Conservation (phyloP, 345 rosid genomes). For the Eucalyptus caleyi region DNA sequence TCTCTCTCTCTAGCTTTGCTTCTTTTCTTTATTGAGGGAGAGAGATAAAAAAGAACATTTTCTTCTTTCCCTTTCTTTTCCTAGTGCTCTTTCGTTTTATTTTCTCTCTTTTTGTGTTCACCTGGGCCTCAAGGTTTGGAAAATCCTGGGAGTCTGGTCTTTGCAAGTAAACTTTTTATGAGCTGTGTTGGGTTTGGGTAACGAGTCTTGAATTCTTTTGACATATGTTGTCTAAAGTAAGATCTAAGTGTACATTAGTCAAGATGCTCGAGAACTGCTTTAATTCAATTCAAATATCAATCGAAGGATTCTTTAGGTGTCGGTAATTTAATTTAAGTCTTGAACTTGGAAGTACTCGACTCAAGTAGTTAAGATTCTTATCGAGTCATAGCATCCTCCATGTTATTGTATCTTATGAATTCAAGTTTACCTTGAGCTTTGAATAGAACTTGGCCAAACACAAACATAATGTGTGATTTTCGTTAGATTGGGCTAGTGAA, state of each 20-base stretch:
- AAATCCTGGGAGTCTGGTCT: background rate
- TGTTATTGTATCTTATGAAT: background rate
- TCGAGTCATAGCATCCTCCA: background rate
- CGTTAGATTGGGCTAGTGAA: background rate
- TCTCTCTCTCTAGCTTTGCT: background rate
- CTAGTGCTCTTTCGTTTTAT: background rate
- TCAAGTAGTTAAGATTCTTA: background rate
- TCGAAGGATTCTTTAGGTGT: background rate
- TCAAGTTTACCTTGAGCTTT: background rate
- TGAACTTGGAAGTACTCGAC: background rate
- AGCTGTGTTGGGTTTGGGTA: background rate
- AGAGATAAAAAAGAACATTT: background rate
- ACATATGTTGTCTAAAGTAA: background rate
- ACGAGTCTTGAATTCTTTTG: background rate
- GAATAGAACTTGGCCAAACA: too few species aligned
- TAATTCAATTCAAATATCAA: background rate
- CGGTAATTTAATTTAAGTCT: background rate
- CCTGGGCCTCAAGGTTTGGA: background rate
- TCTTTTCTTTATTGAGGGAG: background rate
- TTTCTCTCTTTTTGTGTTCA: background rate
- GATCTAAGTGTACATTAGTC: background rate
- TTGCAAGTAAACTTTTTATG: background rate
- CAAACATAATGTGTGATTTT: accelerated
- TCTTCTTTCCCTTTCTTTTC: background rate
- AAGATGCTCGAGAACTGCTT: background rate